Percentiles rank a stretch among this genome's conserved stretches.
These are phyloP conservation scores for Aspergillus ibericus DNA, from an alignment of 2,329 filamentous ascomycete genomes.

Conservation along the genomic window DNA sequence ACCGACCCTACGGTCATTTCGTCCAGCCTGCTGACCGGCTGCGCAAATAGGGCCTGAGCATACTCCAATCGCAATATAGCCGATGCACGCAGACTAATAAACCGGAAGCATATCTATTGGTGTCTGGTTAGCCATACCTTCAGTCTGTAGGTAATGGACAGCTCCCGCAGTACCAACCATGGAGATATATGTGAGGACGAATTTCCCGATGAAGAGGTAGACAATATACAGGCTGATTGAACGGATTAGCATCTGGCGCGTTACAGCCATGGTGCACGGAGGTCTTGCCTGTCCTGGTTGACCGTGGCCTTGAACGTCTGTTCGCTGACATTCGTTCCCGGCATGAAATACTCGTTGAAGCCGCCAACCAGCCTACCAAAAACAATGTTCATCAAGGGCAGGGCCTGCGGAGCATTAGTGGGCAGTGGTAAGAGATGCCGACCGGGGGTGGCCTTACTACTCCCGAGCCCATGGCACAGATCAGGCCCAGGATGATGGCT, in stretches of 20 bases:
- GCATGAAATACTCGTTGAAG: conserved; percentile 58
- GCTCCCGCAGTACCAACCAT: conserved; percentile 43
- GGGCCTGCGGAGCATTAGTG: conserved; percentile 9
- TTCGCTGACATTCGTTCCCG: conserved; percentile 41
- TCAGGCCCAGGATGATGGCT: conserved; percentile 10
- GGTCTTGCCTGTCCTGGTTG: conserved; percentile 35
- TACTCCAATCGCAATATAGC: conserved; percentile 52
- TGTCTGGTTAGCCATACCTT: not conserved
- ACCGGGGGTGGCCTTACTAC: conserved; percentile 14
- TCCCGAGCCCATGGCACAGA: conserved; percentile 26
- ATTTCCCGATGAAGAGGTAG: conserved; percentile 60
- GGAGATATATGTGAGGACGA: conserved; percentile 56
- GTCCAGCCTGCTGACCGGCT: conserved; percentile 52
- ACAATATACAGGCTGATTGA: conserved; percentile 53
- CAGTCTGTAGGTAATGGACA: too few species aligned
- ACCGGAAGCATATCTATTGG: conserved; percentile 44
- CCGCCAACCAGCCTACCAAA: conserved; percentile 57
- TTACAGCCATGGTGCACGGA: conserved; percentile 23
- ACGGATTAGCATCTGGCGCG: conserved; percentile 24
- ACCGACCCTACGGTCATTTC: conserved; percentile 52
- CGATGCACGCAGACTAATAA: conserved; percentile 52
- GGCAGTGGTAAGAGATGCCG: not conserved
- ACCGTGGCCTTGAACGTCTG: conserved; percentile 53
- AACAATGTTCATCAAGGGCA: conserved; percentile 60
- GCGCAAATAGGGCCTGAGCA: conserved; percentile 49